Conservation (phyloP, 2,329 filamentous ascomycete species). For the Stagonosporopsis rhizophila region DNA sequence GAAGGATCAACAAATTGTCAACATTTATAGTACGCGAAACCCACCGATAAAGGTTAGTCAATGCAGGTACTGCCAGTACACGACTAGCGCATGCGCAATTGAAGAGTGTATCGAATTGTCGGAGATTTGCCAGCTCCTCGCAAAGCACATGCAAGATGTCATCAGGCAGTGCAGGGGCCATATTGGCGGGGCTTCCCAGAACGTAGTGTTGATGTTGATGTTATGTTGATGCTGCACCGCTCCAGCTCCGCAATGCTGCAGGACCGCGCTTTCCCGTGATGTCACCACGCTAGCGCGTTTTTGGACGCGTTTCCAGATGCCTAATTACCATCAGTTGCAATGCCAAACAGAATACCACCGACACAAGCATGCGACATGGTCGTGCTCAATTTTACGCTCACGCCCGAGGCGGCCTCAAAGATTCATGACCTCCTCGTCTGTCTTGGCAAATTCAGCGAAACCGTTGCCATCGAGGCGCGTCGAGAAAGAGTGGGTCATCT, state of each 20-base stretch:
- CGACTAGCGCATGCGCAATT: conserved; percentile 64
- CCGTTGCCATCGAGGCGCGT: conserved; percentile 76
- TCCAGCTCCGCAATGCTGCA: conserved; percentile 8
- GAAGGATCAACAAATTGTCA: background rate
- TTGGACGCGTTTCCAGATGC: conserved; percentile 14
- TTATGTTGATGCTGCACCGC: conserved; percentile 15
- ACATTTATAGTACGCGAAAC: conserved; percentile 17
- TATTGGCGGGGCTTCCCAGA: conserved; percentile 18
- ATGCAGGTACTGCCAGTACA: conserved; percentile 64
- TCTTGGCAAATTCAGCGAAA: conserved; percentile 80
- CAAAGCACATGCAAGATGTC: conserved; percentile 69
- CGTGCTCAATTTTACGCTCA: conserved; percentile 73
- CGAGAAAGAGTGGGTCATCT: conserved; percentile 65
- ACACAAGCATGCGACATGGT: conserved; percentile 47
- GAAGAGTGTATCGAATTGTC: conserved; percentile 68
- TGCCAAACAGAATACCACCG: background rate
- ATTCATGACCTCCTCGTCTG: conserved; percentile 78
- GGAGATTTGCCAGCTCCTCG: conserved; percentile 62
- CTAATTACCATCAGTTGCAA: background rate
- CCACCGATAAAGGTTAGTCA: conserved; percentile 70
- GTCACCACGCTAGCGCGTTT: conserved; percentile 32
- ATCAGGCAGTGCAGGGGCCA: conserved; percentile 55
- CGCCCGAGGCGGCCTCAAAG: conserved; percentile 72
- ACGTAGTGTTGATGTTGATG: conserved; percentile 19
- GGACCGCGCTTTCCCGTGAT: conserved; percentile 19